A percentile compares a stretch with the other conserved stretches of the same genome.
phyloP scores from a whole-genome alignment of 805 yeast species.

The Teunomyces stri region DNA sequence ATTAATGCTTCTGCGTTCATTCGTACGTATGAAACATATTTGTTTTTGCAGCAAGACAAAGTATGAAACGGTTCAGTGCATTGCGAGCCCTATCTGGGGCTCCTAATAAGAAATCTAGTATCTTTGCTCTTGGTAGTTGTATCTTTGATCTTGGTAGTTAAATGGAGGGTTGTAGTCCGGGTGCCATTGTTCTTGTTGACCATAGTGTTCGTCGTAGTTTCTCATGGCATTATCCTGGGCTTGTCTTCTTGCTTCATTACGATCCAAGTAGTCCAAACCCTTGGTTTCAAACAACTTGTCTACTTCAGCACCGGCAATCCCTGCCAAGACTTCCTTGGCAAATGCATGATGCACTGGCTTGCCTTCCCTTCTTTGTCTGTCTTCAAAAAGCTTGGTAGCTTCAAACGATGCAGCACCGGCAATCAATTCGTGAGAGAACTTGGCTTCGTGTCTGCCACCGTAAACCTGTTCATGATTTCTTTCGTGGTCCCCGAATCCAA shows the following conservation, averaged over 20 bases:
- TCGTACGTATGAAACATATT: too few species aligned
- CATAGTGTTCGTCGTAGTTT: constrained; percentile 29
- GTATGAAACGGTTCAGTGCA: too few species aligned
- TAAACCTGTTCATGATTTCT: constrained; percentile 23
- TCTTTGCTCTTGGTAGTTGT: constrained; percentile 14
- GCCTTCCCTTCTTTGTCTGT: constrained; percentile 31
- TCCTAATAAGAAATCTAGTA: too few species aligned
- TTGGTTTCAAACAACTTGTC: constrained; percentile 34
- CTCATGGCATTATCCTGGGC: constrained; percentile 19
- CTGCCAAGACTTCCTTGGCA: constrained; percentile 28
- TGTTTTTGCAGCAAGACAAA: too few species aligned
- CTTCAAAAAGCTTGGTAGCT: constrained; percentile 30
- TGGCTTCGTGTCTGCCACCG: constrained; percentile 29
- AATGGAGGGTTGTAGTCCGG: constrained; percentile 26
- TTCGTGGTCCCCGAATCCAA: constrained; percentile 22
- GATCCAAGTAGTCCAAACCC: constrained; percentile 33
- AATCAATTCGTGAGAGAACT: constrained; percentile 28
- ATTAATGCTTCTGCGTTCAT: too few species aligned
- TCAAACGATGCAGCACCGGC: constrained; percentile 35
- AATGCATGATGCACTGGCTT: constrained; percentile 29
- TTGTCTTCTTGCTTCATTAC: constrained; percentile 21
- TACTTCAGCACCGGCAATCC: constrained; percentile 31
- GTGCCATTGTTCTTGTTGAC: constrained; percentile 24
- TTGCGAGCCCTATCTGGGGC: too few species aligned
- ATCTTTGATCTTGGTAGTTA: constrained; percentile 23